These are phyloP conservation scores for Kazachstania psychrophila DNA, from an alignment of 805 yeast genomes.

Conservation along the genomic window DNA sequence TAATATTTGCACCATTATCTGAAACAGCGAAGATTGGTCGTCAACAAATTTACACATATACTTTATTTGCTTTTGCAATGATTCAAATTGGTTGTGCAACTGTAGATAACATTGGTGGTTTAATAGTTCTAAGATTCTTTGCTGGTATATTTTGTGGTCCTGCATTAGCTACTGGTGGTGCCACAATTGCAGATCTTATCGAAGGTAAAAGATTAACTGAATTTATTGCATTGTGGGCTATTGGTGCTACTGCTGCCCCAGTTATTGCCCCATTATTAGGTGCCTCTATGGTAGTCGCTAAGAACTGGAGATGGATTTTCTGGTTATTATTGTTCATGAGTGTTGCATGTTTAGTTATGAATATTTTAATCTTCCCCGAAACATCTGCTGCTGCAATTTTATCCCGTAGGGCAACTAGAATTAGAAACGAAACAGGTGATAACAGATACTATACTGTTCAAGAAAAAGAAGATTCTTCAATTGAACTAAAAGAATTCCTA, in stretches of 20 bases:
- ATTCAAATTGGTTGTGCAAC: slow-evolving; percentile 50
- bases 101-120: slow-evolving; percentile 38
- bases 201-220: slow-evolving; percentile 34
- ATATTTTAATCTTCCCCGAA: slow-evolving; percentile 39
- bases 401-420: slow-evolving; percentile 41
- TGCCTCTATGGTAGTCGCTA: slow-evolving; percentile 22
- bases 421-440: slow-evolving; percentile 46
- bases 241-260: slow-evolving; percentile 46
- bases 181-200: slow-evolving; percentile 42
- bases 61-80: slow-evolving; percentile 38
- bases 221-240: slow-evolving; percentile 42
- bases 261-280: slow-evolving; percentile 42
- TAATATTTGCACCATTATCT: slow-evolving; percentile 48
- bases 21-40: slow-evolving; percentile 47
- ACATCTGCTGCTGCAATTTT: slow-evolving; percentile 38
- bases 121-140: slow-evolving; percentile 42
- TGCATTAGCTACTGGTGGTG: slow-evolving; percentile 48
- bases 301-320: slow-evolving; percentile 43
- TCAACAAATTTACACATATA: slow-evolving; percentile 37
- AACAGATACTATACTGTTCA: slow-evolving; percentile 73
- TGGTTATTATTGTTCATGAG: slow-evolving; percentile 37
- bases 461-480: slow-evolving; percentile 53
- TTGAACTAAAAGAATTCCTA: not conserved
- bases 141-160: slow-evolving; percentile 49
- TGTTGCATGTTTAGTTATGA: slow-evolving; percentile 25